phyloP scores from a whole-genome alignment of 345 rosid species.

The Anacardium occidentale region DNA sequence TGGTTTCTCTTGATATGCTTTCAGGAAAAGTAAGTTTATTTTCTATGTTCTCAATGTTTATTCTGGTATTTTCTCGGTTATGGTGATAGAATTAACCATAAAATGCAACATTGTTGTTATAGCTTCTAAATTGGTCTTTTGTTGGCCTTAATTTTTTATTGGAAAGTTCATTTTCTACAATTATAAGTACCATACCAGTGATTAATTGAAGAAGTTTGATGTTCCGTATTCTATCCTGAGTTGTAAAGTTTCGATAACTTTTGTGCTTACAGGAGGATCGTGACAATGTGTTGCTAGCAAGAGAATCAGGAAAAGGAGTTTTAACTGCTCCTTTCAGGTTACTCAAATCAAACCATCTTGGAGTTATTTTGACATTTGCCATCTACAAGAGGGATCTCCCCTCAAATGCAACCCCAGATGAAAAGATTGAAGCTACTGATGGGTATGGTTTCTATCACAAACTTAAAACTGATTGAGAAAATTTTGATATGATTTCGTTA shows the following conservation, averaged over 20 bases:
- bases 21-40: slow-evolving; percentile 76
- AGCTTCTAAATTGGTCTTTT: slow-evolving; percentile 5
- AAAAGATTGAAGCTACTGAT: slow-evolving; percentile 76
- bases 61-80: slow-evolving; percentile 1
- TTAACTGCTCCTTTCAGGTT: slow-evolving; percentile 93
- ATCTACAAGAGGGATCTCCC: slow-evolving; percentile 83
- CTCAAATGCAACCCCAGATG: slow-evolving; percentile 72
- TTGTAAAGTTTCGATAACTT: slow-evolving; percentile 10
- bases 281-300: slow-evolving; percentile 82
- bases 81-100: neutral
- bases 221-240: neutral
- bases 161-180: neutral
- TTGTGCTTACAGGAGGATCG: slow-evolving; percentile 76
- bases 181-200: neutral
- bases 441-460: slow-evolving; percentile 52
- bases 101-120: neutral
- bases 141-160: neutral
- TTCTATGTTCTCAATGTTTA: slow-evolving; percentile 13
- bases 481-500: neutral
- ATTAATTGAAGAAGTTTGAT: neutral
- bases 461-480: slow-evolving; percentile 4
- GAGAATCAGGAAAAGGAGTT: slow-evolving; percentile 86
- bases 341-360: slow-evolving; percentile 85
- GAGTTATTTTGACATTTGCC: slow-evolving; percentile 92
- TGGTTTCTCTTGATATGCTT: slow-evolving; percentile 87